Evolutionary conservation across 164 flowering plant species (phyloP).

Genomic region (Umbellularia californica): DNA sequence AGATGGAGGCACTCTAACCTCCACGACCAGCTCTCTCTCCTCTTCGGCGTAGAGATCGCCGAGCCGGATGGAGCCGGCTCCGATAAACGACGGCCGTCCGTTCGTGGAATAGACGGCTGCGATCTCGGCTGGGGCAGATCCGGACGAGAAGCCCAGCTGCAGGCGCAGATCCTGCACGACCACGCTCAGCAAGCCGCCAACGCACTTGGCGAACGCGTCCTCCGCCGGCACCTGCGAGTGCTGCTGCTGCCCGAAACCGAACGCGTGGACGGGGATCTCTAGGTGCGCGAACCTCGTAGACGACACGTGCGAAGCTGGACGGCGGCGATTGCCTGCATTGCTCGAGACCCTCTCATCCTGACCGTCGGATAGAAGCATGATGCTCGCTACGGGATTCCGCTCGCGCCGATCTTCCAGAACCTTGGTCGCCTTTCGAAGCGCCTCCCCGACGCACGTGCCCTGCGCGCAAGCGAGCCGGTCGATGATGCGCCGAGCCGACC

Average conservation of each 20-base stretch:
- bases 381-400: constrained; percentile 80
- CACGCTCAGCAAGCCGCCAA: constrained; percentile 80
- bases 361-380: constrained; percentile 84
- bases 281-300: constrained; percentile 77
- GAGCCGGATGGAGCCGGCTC: constrained; percentile 46
- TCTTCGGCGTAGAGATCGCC: constrained; percentile 92
- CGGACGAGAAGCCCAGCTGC: constrained; percentile 52
- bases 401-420: constrained; percentile 88
- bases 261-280: constrained; percentile 78
- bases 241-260: constrained; percentile 42
- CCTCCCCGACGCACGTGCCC: constrained; percentile 66
- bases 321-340: constrained; percentile 22
- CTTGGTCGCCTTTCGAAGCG: constrained; percentile 67
- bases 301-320: constrained; percentile 18
- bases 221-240: constrained; percentile 49
- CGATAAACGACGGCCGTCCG: constrained; percentile 43
- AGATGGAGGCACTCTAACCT: constrained; percentile 49
- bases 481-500: constrained; percentile 55
- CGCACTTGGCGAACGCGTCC: constrained; percentile 78
- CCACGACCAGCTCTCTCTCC: constrained; percentile 74
- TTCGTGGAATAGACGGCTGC: constrained; percentile 52
- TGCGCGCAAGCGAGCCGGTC: constrained; percentile 62
- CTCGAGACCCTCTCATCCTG: constrained; percentile 39
- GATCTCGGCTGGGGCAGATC: constrained; percentile 64
- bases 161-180: constrained; percentile 74